phyloP scores from a whole-genome alignment of 2,329 filamentous ascomycete species.

The Aspergillus sclerotialis region DNA sequence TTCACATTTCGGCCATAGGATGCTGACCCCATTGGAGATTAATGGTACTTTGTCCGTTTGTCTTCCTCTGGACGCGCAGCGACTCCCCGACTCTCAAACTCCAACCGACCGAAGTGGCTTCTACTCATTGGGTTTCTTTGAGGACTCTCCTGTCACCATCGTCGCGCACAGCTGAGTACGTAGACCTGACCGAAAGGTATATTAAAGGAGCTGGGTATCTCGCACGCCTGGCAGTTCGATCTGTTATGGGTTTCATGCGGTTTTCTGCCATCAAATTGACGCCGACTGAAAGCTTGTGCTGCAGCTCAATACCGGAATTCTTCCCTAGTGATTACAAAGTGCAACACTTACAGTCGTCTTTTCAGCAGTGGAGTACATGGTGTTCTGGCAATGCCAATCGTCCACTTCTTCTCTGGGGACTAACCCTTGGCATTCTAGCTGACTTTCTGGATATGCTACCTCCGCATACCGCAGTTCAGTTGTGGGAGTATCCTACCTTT shows the following conservation, averaged over 20 bases:
- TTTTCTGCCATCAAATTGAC: slow-evolving; percentile 59
- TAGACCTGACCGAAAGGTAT: slow-evolving; percentile 58
- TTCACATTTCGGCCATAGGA: neutral
- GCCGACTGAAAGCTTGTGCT: slow-evolving; percentile 56
- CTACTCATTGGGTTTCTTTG: slow-evolving; percentile 63
- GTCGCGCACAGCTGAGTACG: slow-evolving; percentile 55
- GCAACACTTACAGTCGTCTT: slow-evolving; percentile 11
- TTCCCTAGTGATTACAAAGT: slow-evolving; percentile 28
- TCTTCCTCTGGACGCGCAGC: slow-evolving; percentile 56
- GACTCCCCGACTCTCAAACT: slow-evolving; percentile 51
- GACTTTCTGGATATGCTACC: slow-evolving; percentile 63
- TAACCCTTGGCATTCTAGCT: slow-evolving; percentile 60
- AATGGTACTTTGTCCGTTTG: slow-evolving; percentile 63
- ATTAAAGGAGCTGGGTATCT: slow-evolving; percentile 50
- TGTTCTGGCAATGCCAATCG: slow-evolving; percentile 24
- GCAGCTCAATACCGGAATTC: slow-evolving; percentile 47
- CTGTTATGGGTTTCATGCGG: slow-evolving; percentile 58
- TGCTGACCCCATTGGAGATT: slow-evolving; percentile 37
- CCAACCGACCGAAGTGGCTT: slow-evolving; percentile 63
- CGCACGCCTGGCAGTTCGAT: slow-evolving; percentile 48
- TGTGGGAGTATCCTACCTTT: slow-evolving; percentile 65
- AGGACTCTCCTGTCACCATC: slow-evolving; percentile 53
- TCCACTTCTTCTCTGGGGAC: slow-evolving; percentile 59
- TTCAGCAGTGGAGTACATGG: slow-evolving; percentile 22
- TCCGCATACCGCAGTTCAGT: slow-evolving; percentile 52